Percentiles rank a stretch among this genome's conserved stretches.
Conservation (phyloP, 768 basidiomycete genomes). For the Cystobasidium ongulense region DNA sequence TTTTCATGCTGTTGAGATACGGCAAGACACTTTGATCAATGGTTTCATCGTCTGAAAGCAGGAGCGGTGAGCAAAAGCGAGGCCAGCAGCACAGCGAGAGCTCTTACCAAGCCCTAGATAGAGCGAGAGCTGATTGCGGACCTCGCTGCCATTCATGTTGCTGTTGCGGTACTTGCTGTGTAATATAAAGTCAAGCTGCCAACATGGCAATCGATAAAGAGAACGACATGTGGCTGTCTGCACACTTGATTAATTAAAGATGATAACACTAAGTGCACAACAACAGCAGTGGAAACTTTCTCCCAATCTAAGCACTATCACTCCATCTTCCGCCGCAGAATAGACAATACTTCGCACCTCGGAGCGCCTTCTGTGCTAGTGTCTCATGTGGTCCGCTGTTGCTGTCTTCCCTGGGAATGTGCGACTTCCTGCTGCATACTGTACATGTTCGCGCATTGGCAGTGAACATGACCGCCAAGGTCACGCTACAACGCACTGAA, state of each 20-base stretch:
- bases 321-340: constrained; percentile 29
- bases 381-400: background rate
- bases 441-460: constrained; percentile 10
- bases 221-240: too few relatives aligned
- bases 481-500: constrained; percentile 17
- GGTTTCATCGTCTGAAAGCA: constrained; percentile 20
- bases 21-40: constrained; percentile 9
- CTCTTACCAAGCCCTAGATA: constrained; percentile 18
- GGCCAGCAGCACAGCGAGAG: background rate
- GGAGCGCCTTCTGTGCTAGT: background rate
- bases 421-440: constrained; percentile 2
- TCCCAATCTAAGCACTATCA: background rate
- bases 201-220: background rate
- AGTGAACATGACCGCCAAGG: constrained; percentile 10
- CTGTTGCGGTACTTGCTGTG: background rate
- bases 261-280: too few relatives aligned
- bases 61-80: background rate
- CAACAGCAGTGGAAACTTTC: background rate
- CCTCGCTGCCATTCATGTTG: constrained; percentile 22
- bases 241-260: too few relatives aligned
- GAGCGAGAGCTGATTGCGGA: constrained; percentile 26
- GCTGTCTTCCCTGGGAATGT: background rate
- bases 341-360: background rate
- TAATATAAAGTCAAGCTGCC: background rate
- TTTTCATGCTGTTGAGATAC: constrained; percentile 15